Evolutionary conservation across 2,329 filamentous ascomycete species (phyloP).

Genomic region (Venturia carpophila): DNA sequence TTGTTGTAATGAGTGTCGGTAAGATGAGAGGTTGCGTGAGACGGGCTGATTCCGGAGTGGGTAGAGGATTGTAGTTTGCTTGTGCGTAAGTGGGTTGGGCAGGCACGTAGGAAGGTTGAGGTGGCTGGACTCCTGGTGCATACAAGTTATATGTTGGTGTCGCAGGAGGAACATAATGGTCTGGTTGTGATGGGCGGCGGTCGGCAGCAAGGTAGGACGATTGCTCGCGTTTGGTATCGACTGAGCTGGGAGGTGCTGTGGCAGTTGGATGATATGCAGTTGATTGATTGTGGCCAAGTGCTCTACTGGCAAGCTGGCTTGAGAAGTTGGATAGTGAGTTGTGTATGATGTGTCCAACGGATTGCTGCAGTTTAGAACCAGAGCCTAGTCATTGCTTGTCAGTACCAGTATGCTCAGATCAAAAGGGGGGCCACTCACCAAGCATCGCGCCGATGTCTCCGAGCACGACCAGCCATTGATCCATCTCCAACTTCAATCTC

Average conservation of each 20-base stretch:
- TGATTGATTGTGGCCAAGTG: neutral
- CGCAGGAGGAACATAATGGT: neutral
- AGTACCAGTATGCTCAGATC: neutral
- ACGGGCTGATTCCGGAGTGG: neutral
- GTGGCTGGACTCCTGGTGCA: conserved; percentile 1
- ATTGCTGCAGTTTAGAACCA: conserved; percentile 40
- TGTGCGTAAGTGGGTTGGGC: neutral
- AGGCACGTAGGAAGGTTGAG: neutral
- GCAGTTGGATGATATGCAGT: neutral
- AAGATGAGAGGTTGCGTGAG: neutral
- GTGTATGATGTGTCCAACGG: conserved; percentile 43
- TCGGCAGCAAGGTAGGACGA: neutral
- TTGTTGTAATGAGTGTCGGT: neutral
- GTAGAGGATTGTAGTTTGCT: neutral
- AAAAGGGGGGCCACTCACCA: conserved; percentile 41
- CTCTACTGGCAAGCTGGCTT: neutral
- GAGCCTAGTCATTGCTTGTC: conserved; percentile 32
- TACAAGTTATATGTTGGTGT: neutral
- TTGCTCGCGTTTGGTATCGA: neutral
- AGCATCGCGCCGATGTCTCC: conserved; percentile 58
- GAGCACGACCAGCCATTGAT: conserved; percentile 59
- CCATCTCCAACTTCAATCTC: conserved; percentile 59
- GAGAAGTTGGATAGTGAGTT: conserved; percentile 35
- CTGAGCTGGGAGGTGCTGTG: neutral
- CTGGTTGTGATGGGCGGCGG: neutral